phyloP scores from a whole-genome alignment of 140 eudicot genomes.

The Stevia rebaudiana region DNA sequence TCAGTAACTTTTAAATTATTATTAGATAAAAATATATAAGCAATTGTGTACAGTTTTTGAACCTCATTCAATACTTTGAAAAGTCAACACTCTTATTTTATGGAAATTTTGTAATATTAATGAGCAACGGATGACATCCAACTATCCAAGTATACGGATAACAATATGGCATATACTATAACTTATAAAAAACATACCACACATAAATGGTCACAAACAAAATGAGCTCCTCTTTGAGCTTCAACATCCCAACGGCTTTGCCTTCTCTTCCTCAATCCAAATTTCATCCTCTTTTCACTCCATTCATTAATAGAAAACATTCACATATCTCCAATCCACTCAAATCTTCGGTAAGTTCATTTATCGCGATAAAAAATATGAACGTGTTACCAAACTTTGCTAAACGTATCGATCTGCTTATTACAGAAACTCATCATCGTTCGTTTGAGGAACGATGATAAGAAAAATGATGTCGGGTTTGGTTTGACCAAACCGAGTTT shows the following conservation, averaged over 20 bases:
- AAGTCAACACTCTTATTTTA: neutral
- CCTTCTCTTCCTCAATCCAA: slow-evolving; percentile 51
- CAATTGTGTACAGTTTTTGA: neutral
- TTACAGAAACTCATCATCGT: slow-evolving; percentile 33
- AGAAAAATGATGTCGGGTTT: slow-evolving; percentile 11
- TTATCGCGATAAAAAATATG: neutral
- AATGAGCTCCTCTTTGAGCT: slow-evolving; percentile 65
- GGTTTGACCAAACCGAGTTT: slow-evolving; percentile 25
- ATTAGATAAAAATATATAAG: neutral
- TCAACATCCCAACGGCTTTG: slow-evolving; percentile 64
- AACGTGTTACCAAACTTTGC: neutral
- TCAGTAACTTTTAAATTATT: neutral
- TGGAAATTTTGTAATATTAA: neutral
- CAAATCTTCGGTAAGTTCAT: slow-evolving; percentile 18
- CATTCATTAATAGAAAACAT: slow-evolving; percentile 31
- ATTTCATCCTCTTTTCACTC: slow-evolving; percentile 30
- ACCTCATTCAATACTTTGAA: neutral
- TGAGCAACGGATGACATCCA: slow-evolving; percentile 20
- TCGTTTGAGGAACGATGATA: slow-evolving; percentile 19
- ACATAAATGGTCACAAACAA: slow-evolving; percentile 28
- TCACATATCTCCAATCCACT: slow-evolving; percentile 25
- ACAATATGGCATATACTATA: slow-evolving; percentile 18
- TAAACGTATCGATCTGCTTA: neutral
- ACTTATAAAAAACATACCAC: neutral
- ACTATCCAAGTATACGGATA: slow-evolving; percentile 30